Conservation (phyloP, 768 basidiomycete genomes). For the Hortiboletus campestris region DNA sequence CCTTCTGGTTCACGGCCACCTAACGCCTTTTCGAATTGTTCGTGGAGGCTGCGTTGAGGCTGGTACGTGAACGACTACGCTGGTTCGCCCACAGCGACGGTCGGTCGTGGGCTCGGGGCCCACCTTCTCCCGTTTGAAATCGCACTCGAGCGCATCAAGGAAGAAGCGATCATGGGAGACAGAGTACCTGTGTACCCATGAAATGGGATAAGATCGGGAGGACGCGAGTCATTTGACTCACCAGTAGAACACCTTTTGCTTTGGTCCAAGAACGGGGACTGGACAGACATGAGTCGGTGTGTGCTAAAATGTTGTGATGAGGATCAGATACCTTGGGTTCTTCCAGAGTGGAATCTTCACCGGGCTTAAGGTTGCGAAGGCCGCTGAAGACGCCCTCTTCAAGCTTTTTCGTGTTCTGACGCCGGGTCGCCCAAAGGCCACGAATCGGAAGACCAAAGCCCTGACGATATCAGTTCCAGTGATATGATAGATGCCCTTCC, state of each 20-base stretch:
- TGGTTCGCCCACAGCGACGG: slow-evolving; percentile 72
- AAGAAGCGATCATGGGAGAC: slow-evolving; percentile 97
- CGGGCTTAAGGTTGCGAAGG: slow-evolving; percentile 90
- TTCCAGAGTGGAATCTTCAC: slow-evolving; percentile 87
- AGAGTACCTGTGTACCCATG: slow-evolving; percentile 66
- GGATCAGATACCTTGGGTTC: slow-evolving; percentile 80
- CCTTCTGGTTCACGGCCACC: slow-evolving; percentile 35
- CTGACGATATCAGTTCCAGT: slow-evolving; percentile 97
- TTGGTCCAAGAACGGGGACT: slow-evolving; percentile 94
- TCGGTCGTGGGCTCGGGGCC: slow-evolving; percentile 85
- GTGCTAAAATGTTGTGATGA: background rate
- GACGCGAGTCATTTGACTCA: slow-evolving; percentile 35
- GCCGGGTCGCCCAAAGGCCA: slow-evolving; percentile 89
- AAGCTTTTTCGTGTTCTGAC: slow-evolving; percentile 95
- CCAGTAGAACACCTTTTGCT: slow-evolving; percentile 99
- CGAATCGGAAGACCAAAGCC: slow-evolving; percentile 91
- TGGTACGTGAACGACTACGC: slow-evolving; percentile 89
- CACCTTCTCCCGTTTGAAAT: slow-evolving; percentile 93
- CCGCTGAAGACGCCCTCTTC: slow-evolving; percentile 97
- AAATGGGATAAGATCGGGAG: background rate
- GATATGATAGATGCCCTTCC: slow-evolving; percentile 90
- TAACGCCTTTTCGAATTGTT: slow-evolving; percentile 69
- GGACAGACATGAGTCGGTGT: slow-evolving; percentile 2
- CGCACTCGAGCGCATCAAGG: slow-evolving; percentile 93
- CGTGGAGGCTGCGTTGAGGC: slow-evolving; percentile 78